Conservation (phyloP, 78 protist genomes). For the Creolimax fragrantissima region DNA sequence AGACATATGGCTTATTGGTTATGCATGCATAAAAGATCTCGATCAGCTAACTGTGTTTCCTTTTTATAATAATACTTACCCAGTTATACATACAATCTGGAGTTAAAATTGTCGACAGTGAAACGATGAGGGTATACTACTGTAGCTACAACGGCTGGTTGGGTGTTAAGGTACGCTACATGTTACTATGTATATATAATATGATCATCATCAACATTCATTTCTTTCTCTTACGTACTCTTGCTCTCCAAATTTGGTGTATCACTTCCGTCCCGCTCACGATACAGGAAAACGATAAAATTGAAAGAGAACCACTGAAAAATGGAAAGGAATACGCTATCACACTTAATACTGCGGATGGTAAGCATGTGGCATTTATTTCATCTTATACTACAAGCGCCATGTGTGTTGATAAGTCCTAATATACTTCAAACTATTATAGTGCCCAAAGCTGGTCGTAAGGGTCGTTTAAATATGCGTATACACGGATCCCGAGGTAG, state of each 20-base stretch:
- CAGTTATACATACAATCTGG: neutral
- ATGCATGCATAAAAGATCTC: no score
- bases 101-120: neutral
- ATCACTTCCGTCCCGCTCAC: no score
- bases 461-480: neutral
- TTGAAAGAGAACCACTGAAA: neutral
- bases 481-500: neutral
- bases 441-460: neutral
- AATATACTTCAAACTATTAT: no score
- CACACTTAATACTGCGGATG: neutral
- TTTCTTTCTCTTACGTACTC: no score
- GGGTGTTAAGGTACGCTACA: neutral
- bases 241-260: no score
- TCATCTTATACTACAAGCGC: no score
- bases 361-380: neutral
- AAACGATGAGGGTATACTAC: neutral
- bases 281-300: neutral
- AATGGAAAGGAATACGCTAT: neutral
- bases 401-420: neutral
- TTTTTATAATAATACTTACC: no score
- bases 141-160: neutral
- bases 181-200: no score
- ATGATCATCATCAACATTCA: no score
- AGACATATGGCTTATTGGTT: no score
- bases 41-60: no score